Evolutionary conservation across 805 yeast species (phyloP).

Genomic region (Spathaspora arborariae): DNA sequence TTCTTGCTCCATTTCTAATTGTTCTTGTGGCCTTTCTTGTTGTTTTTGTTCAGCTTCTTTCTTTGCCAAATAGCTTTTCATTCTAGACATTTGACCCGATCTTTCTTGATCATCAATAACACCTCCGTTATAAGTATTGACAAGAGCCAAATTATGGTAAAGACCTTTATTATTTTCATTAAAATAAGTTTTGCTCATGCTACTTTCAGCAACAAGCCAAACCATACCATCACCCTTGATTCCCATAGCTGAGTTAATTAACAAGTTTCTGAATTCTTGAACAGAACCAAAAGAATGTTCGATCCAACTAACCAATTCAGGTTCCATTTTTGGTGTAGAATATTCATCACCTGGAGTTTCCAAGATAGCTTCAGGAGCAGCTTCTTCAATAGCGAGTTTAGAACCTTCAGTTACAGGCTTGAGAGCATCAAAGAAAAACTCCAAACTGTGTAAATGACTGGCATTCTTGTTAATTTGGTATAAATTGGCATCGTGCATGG

Average conservation of each 20-base stretch:
- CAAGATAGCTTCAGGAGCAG: conserved; percentile 21
- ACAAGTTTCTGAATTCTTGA: conserved; percentile 67
- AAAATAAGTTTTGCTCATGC: conserved; percentile 21
- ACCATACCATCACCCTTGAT: conserved; percentile 88
- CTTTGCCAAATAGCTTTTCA: conserved; percentile 18
- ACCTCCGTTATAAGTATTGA: conserved; percentile 89
- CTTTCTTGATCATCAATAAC: conserved; percentile 64
- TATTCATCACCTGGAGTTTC: conserved; percentile 42
- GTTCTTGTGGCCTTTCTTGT: conserved; percentile 1
- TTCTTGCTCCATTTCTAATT: conserved; percentile 12
- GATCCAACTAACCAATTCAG: conserved; percentile 45
- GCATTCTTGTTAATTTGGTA: conserved; percentile 43
- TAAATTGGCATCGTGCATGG: conserved; percentile 45
- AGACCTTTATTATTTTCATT: conserved; percentile 5
- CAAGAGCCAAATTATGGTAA: conserved; percentile 52
- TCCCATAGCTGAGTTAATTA: conserved; percentile 64
- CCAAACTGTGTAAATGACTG: conserved; percentile 45
- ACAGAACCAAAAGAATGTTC: conserved; percentile 68
- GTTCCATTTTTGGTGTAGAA: conserved; percentile 30
- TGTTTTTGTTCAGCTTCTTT: conserved; percentile 5
- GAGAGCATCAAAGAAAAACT: conserved; percentile 46
- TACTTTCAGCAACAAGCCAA: conserved; percentile 73
- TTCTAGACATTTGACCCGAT: conserved; percentile 48
- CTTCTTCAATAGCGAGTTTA: conserved; percentile 9
- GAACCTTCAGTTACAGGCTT: conserved; percentile 14